A percentile compares a stretch with the other conserved stretches of the same genome.
These are phyloP conservation scores for Leccinum barrowsii DNA, from an alignment of 768 basidiomycete genomes.

Conservation along the genomic window DNA sequence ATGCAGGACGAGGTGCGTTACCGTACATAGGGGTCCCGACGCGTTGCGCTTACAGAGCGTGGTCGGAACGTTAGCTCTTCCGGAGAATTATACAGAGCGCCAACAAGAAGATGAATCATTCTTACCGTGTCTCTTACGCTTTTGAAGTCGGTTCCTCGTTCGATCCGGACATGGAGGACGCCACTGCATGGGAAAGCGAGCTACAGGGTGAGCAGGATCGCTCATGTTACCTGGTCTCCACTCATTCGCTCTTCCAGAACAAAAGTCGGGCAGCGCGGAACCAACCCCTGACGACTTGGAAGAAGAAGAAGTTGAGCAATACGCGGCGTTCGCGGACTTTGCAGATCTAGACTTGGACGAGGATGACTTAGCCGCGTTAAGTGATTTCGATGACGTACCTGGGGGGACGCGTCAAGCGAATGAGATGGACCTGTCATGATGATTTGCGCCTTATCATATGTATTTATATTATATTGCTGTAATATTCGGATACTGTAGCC, in stretches of 20 bases:
- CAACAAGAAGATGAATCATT: constrained; percentile 45
- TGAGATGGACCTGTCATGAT: constrained; percentile 29
- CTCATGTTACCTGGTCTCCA: not conserved
- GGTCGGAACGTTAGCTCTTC: constrained; percentile 49
- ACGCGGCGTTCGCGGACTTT: constrained; percentile 40
- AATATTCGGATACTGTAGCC: not conserved
- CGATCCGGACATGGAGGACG: constrained; percentile 69
- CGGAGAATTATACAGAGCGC: constrained; percentile 59
- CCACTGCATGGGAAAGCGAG: constrained; percentile 56
- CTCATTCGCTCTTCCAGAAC: constrained; percentile 8
- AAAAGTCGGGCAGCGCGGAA: constrained; percentile 7
- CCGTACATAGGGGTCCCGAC: not conserved
- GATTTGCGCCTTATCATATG: not conserved
- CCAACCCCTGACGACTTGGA: constrained; percentile 46
- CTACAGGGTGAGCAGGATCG: constrained; percentile 37
- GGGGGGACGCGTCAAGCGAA: not conserved
- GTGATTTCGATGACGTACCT: constrained; percentile 21
- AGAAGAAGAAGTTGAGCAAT: constrained; percentile 44
- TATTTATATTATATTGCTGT: not conserved
- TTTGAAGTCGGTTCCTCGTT: constrained; percentile 72
- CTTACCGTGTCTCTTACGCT: constrained; percentile 61
- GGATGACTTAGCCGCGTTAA: constrained; percentile 15
- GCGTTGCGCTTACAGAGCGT: constrained; percentile 6
- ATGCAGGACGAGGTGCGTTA: constrained; percentile 58
- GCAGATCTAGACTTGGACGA: constrained; percentile 37